Evolutionary conservation across 2,329 filamentous ascomycete species (phyloP), one percentile per base, ranked within the genome.

Genomic region (Dothideomycetes sp.): DNA sequence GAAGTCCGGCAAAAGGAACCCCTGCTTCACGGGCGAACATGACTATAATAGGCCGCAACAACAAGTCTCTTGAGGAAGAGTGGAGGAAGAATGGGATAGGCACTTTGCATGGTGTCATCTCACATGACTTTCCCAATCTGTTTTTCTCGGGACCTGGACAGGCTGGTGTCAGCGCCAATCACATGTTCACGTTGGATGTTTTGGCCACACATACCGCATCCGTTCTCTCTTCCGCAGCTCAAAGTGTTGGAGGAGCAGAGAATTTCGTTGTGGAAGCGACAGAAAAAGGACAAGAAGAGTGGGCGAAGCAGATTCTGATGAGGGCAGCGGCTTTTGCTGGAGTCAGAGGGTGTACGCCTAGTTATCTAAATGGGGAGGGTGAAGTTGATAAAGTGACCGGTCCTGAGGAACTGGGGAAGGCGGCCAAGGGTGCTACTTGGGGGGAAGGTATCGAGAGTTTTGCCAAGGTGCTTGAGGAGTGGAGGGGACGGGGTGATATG

Each of bases 121-220:
- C 59, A 0, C 56, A 59, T 46, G 64, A 61, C 0, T 78, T 78
- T 44, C 74, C 74, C 1, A 78, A 78, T 47, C 49, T 76, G 33
- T 70, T 74, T 62, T 66, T 69, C 49, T 18, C 10, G 10, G 32
- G n/a, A n/a, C n/a, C 16, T 10, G 32, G 20, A 10, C 13, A 17
- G 18, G 10, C n/a, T n/a, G n/a, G n/a, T n/a, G n/a, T n/a, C n/a
- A n/a, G n/a, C n/a, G n/a, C n/a, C n/a, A n/a, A n/a, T n/a, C n/a
- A n/a, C n/a, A n/a, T n/a, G n/a, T n/a, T n/a, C n/a, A n/a, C n/a
- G n/a, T n/a, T n/a, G n/a, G n/a, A n/a, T n/a, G n/a, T n/a, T 34
- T 12, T 10, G 10, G 7, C 32, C 10, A 6, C 70, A 76, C 39
- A 58, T 64, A 4, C 66, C 65, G 1, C 64, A 69, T 40, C 64